Evolutionary conservation across 129 eudicot genomes (phyloP), one percentile per base, ranked within the genome.

Genomic region (Helianthus tuberosus): DNA sequence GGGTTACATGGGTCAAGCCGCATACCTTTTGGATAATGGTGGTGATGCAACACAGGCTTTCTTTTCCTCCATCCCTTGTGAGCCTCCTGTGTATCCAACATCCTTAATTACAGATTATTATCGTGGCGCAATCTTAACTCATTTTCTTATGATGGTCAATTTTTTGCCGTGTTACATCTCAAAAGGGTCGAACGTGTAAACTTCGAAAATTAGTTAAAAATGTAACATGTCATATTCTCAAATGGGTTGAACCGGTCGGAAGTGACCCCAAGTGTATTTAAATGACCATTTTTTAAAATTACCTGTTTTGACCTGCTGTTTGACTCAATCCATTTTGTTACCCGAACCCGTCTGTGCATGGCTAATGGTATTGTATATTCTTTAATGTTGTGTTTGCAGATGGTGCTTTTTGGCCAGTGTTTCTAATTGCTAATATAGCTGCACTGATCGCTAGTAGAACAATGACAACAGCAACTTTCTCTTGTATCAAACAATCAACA

Each of bases 1-100:
- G 98, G 98, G 93, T 38, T 94, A 94, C 81, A 71, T 94, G 74
- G 98, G 98, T 66, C 98, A 94, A 84, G 98, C 98, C 53, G 98
- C 98, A 68, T 94, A 90, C 76, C 97, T 94, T 38, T 81, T 94
- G 96, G 86, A 80, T 78, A 90, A 90, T 64, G 82, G 72, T 52
- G 88, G 81, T 43, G 89, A 94, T 72, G 76, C 87, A 36, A 77
- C 87, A 69, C 91, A 90, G 74, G 91, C 92, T 70, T 94, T 94
- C 88, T 94, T 82, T 80, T 82, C 97, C 78, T 90, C 98, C 76
- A 83, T 91, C 38, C 98, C 98, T 69, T 84, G 98, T 94, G 75
- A 86, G 77, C 73, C 72, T 72, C 68, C 16, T 79, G 58, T 66
- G 47, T 75, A 44, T 25, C 65, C 54, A 55, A 14, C 17, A 8